phyloP scores from a whole-genome alignment of 2,329 filamentous ascomycete genomes.

The Penicillium sumatraense region DNA sequence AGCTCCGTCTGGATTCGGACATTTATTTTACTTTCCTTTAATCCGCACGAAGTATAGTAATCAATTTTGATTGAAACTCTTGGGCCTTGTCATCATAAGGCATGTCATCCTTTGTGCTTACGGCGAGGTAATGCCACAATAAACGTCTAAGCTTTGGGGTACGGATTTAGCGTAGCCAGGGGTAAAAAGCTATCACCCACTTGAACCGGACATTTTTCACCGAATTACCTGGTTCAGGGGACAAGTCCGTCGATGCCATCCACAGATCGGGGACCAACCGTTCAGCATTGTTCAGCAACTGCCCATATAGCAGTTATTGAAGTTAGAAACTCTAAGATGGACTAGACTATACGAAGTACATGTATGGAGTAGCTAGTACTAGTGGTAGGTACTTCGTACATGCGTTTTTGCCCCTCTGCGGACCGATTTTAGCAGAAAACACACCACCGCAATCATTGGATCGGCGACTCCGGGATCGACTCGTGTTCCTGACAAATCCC shows the following conservation, averaged over 20 bases:
- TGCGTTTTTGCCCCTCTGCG: background rate
- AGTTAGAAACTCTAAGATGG: background rate
- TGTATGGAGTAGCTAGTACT: too few species aligned
- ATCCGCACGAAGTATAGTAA: too few species aligned
- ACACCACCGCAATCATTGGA: conserved; percentile 11
- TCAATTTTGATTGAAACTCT: background rate
- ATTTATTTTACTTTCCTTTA: too few species aligned
- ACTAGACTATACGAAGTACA: background rate
- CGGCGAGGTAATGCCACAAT: background rate
- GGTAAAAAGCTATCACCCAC: conserved; percentile 9
- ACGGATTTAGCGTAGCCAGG: conserved; percentile 7
- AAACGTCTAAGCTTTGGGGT: conserved; percentile 16
- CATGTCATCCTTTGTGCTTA: background rate
- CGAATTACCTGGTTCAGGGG: conserved; percentile 15
- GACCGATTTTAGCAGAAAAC: background rate
- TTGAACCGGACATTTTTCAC: conserved; percentile 9
- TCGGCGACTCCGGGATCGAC: conserved; percentile 22
- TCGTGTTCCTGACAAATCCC: conserved; percentile 18
- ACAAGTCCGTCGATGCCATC: background rate
- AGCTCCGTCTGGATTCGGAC: background rate
- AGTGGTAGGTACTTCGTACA: background rate
- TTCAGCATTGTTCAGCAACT: background rate
- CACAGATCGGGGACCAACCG: background rate
- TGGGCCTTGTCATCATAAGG: background rate
- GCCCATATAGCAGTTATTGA: background rate